Base-by-base conservation (phyloP, 2,329 filamentous ascomycete genomes). In the Endothia cerciana region DNA sequence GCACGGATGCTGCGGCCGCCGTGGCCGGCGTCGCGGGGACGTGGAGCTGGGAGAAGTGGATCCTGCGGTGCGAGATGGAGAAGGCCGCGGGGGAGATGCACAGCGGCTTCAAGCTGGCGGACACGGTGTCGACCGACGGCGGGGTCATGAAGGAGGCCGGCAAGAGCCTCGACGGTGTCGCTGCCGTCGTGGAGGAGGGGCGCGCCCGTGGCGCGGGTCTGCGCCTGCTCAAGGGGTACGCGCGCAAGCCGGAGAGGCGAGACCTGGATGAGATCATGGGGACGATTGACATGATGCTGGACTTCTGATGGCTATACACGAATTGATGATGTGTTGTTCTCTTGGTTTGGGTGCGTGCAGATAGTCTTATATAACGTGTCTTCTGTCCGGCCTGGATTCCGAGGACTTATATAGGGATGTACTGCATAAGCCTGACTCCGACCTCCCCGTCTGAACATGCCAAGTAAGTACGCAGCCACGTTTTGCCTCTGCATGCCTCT, bases 31-130 rank as follows among this genome's bases (percentile, higher is more conserved):
- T 98, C 49, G 87, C 94, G 0, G 95, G 93, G 4, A 89, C 91
- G 33, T 95, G 93, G 89, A 89, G 89, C 76, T 99, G 94, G 94
- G 95, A 99, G 84, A 91, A 92, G 76, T 99, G 95, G 95, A 86
- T 98, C 77, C 80, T 97, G 71, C 92, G 93, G 74, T 85, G 94
- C 73, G 91, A 95, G 80, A 86, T 90, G 79, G 94, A 97, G 81
- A 95, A 86, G 77, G 82, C 83, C 4, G 82, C 92, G 74, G 91
- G 91, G 33, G 89, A 92, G 74, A 77, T 84, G 68, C 64, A 66
- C 60, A 68, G 66, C 64, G 66, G 66, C 13, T 66, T 68, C 64
- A 77, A 85, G 13, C 80, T 87, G 30, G 79, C 78, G 4, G 83
- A 87, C 71, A 86, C 79, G 4, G 82, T 83, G 38, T 83, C 81